Evolutionary conservation across 345 rosid species (phyloP).

Genomic region (Dovyalis caffra): DNA sequence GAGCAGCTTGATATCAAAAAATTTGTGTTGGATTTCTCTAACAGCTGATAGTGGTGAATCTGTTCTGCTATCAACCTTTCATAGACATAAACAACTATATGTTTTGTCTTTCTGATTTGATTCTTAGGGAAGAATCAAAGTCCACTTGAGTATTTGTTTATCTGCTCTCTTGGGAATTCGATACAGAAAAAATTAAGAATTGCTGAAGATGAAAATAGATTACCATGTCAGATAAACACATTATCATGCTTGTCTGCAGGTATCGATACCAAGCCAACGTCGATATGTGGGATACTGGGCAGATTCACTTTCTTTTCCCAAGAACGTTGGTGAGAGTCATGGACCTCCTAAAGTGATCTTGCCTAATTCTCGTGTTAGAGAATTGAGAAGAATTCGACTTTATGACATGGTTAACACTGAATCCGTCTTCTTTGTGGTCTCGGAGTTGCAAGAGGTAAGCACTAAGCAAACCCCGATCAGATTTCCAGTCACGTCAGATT

Average conservation of each 20-base stretch:
- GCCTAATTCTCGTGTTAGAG: slow-evolving; percentile 63
- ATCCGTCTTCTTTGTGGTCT: slow-evolving; percentile 78
- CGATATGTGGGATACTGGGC: slow-evolving; percentile 88
- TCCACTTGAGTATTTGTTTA: too few relatives aligned
- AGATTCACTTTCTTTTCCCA: slow-evolving; percentile 42
- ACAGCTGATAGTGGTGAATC: too few relatives aligned
- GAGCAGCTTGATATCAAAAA: too few relatives aligned
- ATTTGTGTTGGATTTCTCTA: too few relatives aligned
- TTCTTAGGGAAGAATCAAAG: too few relatives aligned
- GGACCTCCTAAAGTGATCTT: slow-evolving; percentile 56
- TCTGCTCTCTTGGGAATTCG: too few relatives aligned
- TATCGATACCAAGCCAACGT: slow-evolving; percentile 94
- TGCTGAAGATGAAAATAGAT: too few relatives aligned
- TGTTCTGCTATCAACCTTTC: too few relatives aligned
- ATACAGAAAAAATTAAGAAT: too few relatives aligned
- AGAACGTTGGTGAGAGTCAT: slow-evolving; percentile 16
- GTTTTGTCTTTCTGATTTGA: too few relatives aligned
- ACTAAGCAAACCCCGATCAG: background rate
- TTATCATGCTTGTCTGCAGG: slow-evolving; percentile 37
- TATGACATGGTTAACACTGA: slow-evolving; percentile 64
- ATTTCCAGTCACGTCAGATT: background rate
- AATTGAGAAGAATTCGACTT: slow-evolving; percentile 70
- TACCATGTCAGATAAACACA: too few relatives aligned
- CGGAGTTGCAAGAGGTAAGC: slow-evolving; percentile 77
- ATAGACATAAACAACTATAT: too few relatives aligned